Conservation (phyloP, 306 rosid genomes). For the Comarum palustre region DNA sequence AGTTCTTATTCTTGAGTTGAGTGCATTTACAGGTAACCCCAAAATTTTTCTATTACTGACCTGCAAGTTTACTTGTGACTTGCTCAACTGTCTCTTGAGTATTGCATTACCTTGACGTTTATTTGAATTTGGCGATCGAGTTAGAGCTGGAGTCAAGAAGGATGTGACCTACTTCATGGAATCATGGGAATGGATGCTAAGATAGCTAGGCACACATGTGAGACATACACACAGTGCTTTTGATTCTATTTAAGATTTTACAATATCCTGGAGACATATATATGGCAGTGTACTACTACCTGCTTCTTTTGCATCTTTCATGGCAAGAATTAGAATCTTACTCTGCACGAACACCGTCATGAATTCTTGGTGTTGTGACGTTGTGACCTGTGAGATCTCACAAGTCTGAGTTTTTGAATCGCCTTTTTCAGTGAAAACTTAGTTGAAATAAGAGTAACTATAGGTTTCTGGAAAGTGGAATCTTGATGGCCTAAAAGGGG, state of each 20-base stretch:
- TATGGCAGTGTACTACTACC: background rate
- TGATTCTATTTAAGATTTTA: background rate
- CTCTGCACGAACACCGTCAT: background rate
- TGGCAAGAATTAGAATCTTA: background rate
- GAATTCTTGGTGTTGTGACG: background rate
- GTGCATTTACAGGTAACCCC: background rate
- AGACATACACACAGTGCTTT: background rate
- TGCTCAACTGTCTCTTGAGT: background rate
- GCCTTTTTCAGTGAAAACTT: background rate
- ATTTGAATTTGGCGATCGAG: background rate
- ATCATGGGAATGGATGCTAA: background rate
- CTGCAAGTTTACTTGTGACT: background rate
- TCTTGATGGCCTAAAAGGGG: constrained; percentile 2
- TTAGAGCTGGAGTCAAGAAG: background rate
- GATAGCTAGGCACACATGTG: background rate
- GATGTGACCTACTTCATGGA: background rate
- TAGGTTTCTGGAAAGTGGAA: constrained; percentile 3
- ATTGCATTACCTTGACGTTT: background rate
- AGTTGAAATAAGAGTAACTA: background rate
- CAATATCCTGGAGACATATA: background rate
- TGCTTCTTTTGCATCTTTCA: background rate
- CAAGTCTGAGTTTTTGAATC: background rate
- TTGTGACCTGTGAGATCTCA: background rate
- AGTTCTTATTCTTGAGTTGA: background rate
- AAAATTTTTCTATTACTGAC: background rate